phyloP scores from a whole-genome alignment of 2,329 filamentous ascomycete genomes.

The Diaporthe velutina region DNA sequence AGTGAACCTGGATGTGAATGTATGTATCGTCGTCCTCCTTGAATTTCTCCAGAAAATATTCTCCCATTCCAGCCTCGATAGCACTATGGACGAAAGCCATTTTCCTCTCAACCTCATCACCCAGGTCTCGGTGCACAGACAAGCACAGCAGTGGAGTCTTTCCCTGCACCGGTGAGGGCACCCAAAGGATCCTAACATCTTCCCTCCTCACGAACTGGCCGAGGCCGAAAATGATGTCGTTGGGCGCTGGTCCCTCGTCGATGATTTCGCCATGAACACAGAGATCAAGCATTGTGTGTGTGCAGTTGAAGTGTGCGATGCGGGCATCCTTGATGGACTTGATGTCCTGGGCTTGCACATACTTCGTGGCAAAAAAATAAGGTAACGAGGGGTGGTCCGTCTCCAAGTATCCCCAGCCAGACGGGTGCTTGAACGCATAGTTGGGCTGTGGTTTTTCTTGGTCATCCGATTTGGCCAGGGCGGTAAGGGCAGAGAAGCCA shows the following conservation, averaged over 20 bases:
- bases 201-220: background rate
- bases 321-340: conserved; percentile 1
- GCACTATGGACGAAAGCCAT: background rate
- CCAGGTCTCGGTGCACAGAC: background rate
- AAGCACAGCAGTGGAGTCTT: background rate
- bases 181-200: background rate
- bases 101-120: background rate
- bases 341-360: background rate
- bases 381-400: no score
- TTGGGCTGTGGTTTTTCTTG: background rate
- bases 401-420: background rate
- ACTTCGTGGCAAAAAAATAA: background rate
- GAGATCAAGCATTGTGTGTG: background rate
- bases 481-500: background rate
- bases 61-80: background rate
- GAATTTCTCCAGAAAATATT: background rate
- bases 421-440: background rate
- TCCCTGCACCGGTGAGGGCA: background rate
- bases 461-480: background rate
- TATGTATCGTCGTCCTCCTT: background rate
- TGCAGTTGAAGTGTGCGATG: background rate
- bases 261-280: background rate
- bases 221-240: background rate
- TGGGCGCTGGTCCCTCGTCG: background rate
- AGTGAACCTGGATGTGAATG: background rate